Conservation (phyloP, 345 rosid genomes). For the Moringa oleifera region DNA sequence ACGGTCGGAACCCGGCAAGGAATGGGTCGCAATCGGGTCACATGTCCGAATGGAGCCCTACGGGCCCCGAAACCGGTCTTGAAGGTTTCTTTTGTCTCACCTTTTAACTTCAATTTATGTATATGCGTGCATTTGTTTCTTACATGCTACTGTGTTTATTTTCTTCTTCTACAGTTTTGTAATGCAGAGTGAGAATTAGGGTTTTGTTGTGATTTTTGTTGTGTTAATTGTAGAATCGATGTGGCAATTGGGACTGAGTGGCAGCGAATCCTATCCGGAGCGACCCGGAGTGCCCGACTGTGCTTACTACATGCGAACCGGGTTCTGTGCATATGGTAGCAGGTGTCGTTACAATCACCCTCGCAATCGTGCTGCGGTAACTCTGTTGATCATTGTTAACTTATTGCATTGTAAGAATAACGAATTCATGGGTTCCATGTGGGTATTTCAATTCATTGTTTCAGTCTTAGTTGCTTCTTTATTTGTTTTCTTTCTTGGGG, state of each 20-base stretch:
- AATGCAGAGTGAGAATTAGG: slow-evolving; percentile 30
- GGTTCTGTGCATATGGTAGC: slow-evolving; percentile 69
- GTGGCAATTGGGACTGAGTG: slow-evolving; percentile 64
- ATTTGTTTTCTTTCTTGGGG: neutral
- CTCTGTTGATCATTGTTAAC: slow-evolving; percentile 1
- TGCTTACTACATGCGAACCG: slow-evolving; percentile 88
- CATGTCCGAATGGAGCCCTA: slow-evolving; percentile 51
- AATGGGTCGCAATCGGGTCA: slow-evolving; percentile 58
- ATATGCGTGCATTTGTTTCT: neutral
- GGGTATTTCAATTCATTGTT: neutral
- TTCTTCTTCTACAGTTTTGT: slow-evolving; percentile 21
- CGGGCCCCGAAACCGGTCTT: slow-evolving; percentile 51
- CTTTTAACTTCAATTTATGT: slow-evolving; percentile 1
- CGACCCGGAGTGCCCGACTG: slow-evolving; percentile 80
- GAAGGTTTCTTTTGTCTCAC: slow-evolving; percentile 44
- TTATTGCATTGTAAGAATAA: neutral
- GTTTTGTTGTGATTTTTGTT: slow-evolving; percentile 16
- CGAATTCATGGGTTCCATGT: neutral
- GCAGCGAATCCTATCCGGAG: slow-evolving; percentile 64
- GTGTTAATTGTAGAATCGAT: slow-evolving; percentile 54
- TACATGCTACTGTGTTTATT: slow-evolving; percentile 4
- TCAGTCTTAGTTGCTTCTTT: neutral
- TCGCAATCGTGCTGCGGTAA: slow-evolving; percentile 81
- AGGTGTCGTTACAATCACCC: slow-evolving; percentile 99
- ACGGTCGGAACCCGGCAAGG: slow-evolving; percentile 49